These are phyloP conservation scores for Misopates orontium DNA, from an alignment of 257 asterid genomes.

Conservation along the genomic window DNA sequence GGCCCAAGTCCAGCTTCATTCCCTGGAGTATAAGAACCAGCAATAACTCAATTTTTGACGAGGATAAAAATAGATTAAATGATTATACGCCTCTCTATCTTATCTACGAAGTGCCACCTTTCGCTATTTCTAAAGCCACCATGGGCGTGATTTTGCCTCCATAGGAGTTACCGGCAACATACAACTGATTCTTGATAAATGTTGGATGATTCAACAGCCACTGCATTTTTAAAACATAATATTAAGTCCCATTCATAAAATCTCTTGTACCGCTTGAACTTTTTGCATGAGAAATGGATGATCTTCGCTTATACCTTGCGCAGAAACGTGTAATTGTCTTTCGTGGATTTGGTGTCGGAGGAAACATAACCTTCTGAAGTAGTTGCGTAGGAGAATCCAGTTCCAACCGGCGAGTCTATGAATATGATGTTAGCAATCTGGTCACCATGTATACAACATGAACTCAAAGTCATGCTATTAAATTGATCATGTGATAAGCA, in stretches of 20 bases:
- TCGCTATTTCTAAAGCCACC: constrained; percentile 38
- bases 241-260: too few species aligned
- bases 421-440: constrained; percentile 47
- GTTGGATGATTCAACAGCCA: constrained; percentile 51
- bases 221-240: constrained; percentile 26
- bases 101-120: constrained; percentile 34
- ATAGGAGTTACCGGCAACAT: constrained; percentile 56
- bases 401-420: constrained; percentile 46
- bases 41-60: not conserved
- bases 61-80: not conserved
- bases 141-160: constrained; percentile 48
- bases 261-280: not conserved
- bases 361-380: constrained; percentile 28
- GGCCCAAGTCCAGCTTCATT: constrained; percentile 50
- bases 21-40: constrained; percentile 29
- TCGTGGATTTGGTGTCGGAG: constrained; percentile 33
- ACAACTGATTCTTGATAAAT: constrained; percentile 40
- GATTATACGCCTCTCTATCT: too few species aligned
- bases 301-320: constrained; percentile 31
- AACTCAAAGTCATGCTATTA: too few species aligned
- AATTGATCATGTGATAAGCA: too few species aligned
- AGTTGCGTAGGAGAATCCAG: constrained; percentile 47
- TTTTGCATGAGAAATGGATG: too few species aligned
- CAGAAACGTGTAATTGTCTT: constrained; percentile 32
- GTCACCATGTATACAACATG: too few species aligned